Evolutionary conservation across 768 basidiomycete genomes (phyloP), one percentile per base, ranked within the genome.

Genomic region (Inosperma sp.): DNA sequence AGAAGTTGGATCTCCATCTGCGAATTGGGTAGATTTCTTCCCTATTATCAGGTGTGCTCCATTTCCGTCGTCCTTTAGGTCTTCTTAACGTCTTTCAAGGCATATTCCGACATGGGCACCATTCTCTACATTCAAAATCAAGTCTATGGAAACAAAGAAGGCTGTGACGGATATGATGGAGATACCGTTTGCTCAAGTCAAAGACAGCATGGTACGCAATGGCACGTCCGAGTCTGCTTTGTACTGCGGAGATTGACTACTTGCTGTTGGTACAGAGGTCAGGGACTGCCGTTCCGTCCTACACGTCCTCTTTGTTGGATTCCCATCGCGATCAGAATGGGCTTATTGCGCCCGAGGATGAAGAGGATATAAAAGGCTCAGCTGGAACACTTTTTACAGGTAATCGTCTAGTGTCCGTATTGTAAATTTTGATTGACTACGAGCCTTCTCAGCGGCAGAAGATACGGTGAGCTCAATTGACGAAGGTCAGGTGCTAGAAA

Each of bases 321-420:
- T 61, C 67, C 22, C 68, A 72, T 49, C 64, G 68, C 42, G 65
- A 64, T 31, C 59, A 65, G 31, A 65, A 70, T 48, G 69, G 66
- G 14, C 62, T 57, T 37, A 56, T 73, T 43, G 60, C 64, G 39
- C 60, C 59, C 17, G 74, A 75, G 59, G 75, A 76, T 35, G 77
- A 78, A 54, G 70, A 74, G 50, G 74, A 79, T 61, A 79, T 81
- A 59, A 78, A 75, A 67, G 78, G 77, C 35, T 74, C 76, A n/a
- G 77, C 78, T 43, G 78, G 74, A 25, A 79, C 78, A 6, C 64
- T 80, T 41, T 77, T 72, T 60, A 71, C 71, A 42, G 77, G 77
- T 78, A 59, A 51, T 70, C 23, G 45, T 26, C 40, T 48, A 49
- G 31, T 34, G 33, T 31, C 49, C 30, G 26, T 34, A 16, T 45